Conservation (phyloP, 1,284 basidiomycete genomes). For the Porodaedalea pini region DNA sequence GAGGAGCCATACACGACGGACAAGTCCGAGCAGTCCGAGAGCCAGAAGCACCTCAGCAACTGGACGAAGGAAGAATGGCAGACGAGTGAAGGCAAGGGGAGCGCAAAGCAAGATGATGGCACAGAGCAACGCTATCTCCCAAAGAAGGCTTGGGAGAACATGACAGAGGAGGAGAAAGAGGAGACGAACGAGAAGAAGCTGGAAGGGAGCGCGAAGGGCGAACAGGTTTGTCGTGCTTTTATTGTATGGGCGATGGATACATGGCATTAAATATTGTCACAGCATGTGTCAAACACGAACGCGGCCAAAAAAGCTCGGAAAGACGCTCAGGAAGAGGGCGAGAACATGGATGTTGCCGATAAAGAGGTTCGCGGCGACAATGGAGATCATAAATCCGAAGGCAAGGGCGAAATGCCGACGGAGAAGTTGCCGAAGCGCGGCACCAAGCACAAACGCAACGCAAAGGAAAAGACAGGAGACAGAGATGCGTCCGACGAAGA, state of each 20-base stretch:
- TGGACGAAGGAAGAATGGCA: constrained; percentile 21
- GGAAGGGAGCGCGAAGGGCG: constrained; percentile 14
- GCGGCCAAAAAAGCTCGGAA: constrained; percentile 14
- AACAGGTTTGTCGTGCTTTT: constrained; percentile 9
- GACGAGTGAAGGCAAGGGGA: constrained; percentile 16
- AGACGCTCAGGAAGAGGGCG: neutral
- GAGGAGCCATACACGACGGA: constrained; percentile 21
- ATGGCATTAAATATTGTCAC: neutral
- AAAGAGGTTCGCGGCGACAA: neutral
- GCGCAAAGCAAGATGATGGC: constrained; percentile 18
- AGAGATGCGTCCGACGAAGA: neutral
- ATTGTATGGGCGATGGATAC: neutral
- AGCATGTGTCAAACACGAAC: constrained; percentile 19
- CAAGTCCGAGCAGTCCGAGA: constrained; percentile 17
- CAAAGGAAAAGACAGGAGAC: neutral
- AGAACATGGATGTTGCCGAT: neutral
- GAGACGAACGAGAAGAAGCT: constrained; percentile 15
- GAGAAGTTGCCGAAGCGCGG: neutral
- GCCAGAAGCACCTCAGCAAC: constrained; percentile 17
- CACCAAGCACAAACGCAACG: constrained; percentile 8
- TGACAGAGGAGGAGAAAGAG: constrained; percentile 20
- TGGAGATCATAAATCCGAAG: neutral
- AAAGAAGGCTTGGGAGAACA: constrained; percentile 20
- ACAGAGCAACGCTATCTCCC: constrained; percentile 18
- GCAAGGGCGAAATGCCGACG: neutral